Evolutionary conservation across 352 stramenopile species (phyloP), one percentile per base, ranked within the genome.

Genomic region (Phytophthora pseudosyringae): DNA sequence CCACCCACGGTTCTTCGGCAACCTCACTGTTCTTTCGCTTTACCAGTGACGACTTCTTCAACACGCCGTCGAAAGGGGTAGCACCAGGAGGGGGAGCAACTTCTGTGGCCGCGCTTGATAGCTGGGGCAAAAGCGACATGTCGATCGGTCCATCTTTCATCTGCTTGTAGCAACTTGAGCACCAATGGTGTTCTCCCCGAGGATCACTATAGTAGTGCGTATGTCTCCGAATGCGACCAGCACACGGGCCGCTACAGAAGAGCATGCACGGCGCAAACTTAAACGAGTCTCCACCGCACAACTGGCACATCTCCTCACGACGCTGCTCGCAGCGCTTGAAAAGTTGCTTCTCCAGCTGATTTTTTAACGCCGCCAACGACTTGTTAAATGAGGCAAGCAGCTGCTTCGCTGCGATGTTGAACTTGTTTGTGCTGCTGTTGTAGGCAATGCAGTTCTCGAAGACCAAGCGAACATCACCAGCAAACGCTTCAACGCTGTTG

Each of bases 11-110:
- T 69, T 99, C 97, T 79, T 98, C 95, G 4, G 97, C 94, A 1
- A 98, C 89, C 69, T 99, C 97, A 62, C 98, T 98, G 75, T 99
- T 99, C 73, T 99, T 99, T 41, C 98, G 97, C 71, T 98, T 99
- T 13, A 96, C 63, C 3, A 99, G 70, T 9, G 97, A 93, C 43
- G 88, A 87, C 64, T 99, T 99, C 44, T 90, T 91, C 32, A 99
- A 73, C 13, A 91, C 87, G 6, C 83, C 70, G 43, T 93, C 86
- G 38, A 86, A 83, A 4, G 74, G 55, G 2, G 73, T 41, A 49
- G 60, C 55, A 31, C 62, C 52, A 18, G 62, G 59, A 44, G 75
- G 73, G 26, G 53, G 56, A 8, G 61, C 57, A 10, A 75, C 80
- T 59, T 86, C 78, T 18, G 78, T 79, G 15, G 89, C 80, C 3